Evolutionary conservation across 805 yeast genomes (phyloP).

Genomic region (Spathaspora passalidarum): DNA sequence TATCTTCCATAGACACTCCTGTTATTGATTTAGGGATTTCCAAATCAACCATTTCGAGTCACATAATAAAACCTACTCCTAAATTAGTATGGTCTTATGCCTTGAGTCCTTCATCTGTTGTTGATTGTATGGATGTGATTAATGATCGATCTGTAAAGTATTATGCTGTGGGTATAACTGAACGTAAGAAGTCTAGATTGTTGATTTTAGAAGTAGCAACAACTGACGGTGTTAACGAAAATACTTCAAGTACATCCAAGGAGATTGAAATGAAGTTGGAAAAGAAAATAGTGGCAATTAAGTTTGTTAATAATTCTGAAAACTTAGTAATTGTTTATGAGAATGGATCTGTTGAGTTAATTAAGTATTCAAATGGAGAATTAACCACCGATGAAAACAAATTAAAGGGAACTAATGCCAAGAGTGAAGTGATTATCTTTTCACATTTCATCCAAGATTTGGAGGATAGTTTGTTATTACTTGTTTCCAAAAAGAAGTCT

Average conservation of each 20-base stretch:
- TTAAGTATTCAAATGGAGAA: constrained; percentile 10
- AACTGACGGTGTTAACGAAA: constrained; percentile 9
- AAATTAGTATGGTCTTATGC: constrained; percentile 54
- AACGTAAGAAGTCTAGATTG: constrained; percentile 27
- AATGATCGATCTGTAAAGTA: constrained; percentile 13
- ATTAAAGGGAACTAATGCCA: background rate
- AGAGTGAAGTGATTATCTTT: constrained; percentile 2
- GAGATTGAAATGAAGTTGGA: constrained; percentile 9
- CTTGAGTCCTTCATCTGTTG: constrained; percentile 44
- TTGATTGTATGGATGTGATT: constrained; percentile 38
- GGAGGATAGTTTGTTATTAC: constrained; percentile 2
- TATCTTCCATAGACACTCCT: constrained; percentile 22
- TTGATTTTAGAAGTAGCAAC: constrained; percentile 17
- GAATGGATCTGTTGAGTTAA: constrained; percentile 14
- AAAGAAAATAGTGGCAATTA: constrained; percentile 13
- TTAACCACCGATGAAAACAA: constrained; percentile 4
- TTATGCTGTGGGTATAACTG: constrained; percentile 40
- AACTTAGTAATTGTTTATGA: constrained; percentile 18
- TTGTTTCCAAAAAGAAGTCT: background rate
- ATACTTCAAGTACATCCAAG: constrained; percentile 3
- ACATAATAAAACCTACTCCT: constrained; percentile 55
- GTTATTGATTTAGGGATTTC: constrained; percentile 51
- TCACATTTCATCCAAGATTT: constrained; percentile 8
- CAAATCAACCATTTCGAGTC: constrained; percentile 51
- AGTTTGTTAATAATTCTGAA: constrained; percentile 22